phyloP scores from a whole-genome alignment of 257 asterid species.

The Cynanchum wilfordii region DNA sequence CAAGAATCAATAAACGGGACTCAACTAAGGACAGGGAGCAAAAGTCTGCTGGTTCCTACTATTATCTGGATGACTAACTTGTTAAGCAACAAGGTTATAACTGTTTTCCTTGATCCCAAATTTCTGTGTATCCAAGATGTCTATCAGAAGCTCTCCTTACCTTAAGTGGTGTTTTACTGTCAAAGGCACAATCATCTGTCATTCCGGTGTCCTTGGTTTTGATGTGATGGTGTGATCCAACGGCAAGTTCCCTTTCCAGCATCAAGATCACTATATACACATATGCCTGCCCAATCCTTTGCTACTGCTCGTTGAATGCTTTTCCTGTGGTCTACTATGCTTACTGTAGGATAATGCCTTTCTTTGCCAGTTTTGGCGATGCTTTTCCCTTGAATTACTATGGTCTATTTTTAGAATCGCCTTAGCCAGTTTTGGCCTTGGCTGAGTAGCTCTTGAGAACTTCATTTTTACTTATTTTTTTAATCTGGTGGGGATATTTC shows the following conservation, averaged over 20 bases:
- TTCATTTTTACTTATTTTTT: neutral
- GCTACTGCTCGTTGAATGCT: neutral
- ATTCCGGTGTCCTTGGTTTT: neutral
- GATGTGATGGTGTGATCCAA: no score
- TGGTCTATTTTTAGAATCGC: neutral
- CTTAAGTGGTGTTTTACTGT: neutral
- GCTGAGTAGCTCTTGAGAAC: neutral
- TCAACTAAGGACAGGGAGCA: conserved; percentile 98
- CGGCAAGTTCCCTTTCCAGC: conserved; percentile 3
- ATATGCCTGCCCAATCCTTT: neutral
- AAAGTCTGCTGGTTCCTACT: conserved; percentile 87
- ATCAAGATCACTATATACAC: neutral
- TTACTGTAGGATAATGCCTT: neutral
- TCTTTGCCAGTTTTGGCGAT: neutral
- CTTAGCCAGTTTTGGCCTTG: conserved; percentile 7
- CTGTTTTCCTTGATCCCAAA: neutral
- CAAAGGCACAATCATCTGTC: conserved; percentile 3
- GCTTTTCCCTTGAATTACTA: neutral
- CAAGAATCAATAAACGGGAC: conserved; percentile 93
- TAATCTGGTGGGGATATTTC: neutral
- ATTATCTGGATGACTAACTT: conserved; percentile 75
- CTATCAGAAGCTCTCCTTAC: conserved; percentile 5
- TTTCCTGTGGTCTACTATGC: neutral
- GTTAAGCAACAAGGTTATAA: neutral
- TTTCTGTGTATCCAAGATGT: neutral